phyloP scores from a whole-genome alignment of 1,284 basidiomycete genomes.

The Quambalaria eucalypti region DNA sequence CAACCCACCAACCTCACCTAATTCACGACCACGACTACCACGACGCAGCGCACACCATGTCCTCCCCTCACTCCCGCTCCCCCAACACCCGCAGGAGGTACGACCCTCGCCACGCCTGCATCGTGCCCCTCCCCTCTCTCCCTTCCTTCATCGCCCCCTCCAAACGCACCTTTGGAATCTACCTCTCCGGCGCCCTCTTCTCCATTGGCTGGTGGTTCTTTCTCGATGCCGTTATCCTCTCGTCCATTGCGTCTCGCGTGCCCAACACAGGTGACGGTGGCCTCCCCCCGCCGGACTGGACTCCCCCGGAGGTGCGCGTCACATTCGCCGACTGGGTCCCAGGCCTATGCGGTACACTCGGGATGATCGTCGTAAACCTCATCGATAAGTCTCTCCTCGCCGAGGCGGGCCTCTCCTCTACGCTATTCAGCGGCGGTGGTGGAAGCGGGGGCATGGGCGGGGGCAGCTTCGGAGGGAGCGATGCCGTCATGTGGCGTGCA shows the following conservation, averaged over 20 bases:
- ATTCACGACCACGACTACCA: no score
- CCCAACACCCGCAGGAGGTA: constrained; percentile 52
- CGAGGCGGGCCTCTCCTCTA: constrained; percentile 51
- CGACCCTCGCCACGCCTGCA: constrained; percentile 74
- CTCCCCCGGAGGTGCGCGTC: constrained; percentile 73
- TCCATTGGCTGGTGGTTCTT: constrained; percentile 91
- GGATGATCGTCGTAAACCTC: constrained; percentile 83
- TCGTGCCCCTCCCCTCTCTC: constrained; percentile 50
- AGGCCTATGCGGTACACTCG: constrained; percentile 83
- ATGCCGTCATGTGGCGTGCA: constrained; percentile 69
- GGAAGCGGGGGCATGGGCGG: constrained; percentile 23
- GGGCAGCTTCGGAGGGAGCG: constrained; percentile 57
- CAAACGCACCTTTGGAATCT: constrained; percentile 75
- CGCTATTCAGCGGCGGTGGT: constrained; percentile 24
- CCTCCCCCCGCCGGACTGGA: constrained; percentile 45
- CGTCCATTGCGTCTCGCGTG: constrained; percentile 45
- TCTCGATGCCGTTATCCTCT: constrained; percentile 82
- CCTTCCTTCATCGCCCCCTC: constrained; percentile 50
- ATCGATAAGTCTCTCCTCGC: constrained; percentile 87
- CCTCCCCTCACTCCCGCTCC: no score
- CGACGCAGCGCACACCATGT: no score
- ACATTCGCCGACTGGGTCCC: constrained; percentile 90
- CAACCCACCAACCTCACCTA: no score
- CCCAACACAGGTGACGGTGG: constrained; percentile 55
- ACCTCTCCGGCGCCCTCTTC: constrained; percentile 81